phyloP scores from a whole-genome alignment of 108 stramenopile species.

The Nitzschia sp. region DNA sequence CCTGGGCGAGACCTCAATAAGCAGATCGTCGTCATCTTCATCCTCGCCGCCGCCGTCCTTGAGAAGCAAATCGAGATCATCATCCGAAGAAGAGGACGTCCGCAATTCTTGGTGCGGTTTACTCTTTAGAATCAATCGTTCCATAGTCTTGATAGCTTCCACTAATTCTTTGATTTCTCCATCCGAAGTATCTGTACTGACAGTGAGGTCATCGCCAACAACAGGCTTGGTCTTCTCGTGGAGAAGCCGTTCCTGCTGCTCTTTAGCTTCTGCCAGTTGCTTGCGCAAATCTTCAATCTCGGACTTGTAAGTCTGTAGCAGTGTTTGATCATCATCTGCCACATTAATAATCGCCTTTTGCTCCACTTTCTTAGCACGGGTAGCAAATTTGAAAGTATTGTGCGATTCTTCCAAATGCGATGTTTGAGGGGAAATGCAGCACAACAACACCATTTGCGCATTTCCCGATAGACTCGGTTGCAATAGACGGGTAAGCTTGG shows the following conservation, averaged over 20 bases:
- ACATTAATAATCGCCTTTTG: conserved; percentile 83
- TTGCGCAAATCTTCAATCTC: conserved; percentile 85
- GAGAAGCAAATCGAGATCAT: not conserved
- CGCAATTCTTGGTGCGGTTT: conserved; percentile 10
- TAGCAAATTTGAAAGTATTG: conserved; percentile 93
- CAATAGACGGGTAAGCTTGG: conserved; percentile 91
- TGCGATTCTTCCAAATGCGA: conserved; percentile 87
- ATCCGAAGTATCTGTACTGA: conserved; percentile 34
- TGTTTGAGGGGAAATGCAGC: conserved; percentile 74
- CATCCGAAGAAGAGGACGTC: not conserved
- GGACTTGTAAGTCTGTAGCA: conserved; percentile 74
- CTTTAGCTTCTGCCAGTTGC: conserved; percentile 67
- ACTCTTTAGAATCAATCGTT: conserved; percentile 76
- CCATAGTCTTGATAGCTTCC: conserved; percentile 78
- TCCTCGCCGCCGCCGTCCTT: conserved; percentile 19
- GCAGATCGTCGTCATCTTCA: conserved; percentile 43
- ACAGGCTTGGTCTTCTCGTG: conserved; percentile 13
- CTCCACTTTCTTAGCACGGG: conserved; percentile 87
- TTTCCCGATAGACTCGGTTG: conserved; percentile 92
- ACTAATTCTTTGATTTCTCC: conserved; percentile 70
- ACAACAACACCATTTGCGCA: conserved; percentile 84
- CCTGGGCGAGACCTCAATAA: conserved; percentile 16
- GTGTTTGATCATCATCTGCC: conserved; percentile 64
- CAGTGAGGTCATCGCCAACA: not conserved
- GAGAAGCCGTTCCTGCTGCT: conserved; percentile 44